phyloP scores from a whole-genome alignment of 306 rosid species.

The Cercis canadensis region DNA sequence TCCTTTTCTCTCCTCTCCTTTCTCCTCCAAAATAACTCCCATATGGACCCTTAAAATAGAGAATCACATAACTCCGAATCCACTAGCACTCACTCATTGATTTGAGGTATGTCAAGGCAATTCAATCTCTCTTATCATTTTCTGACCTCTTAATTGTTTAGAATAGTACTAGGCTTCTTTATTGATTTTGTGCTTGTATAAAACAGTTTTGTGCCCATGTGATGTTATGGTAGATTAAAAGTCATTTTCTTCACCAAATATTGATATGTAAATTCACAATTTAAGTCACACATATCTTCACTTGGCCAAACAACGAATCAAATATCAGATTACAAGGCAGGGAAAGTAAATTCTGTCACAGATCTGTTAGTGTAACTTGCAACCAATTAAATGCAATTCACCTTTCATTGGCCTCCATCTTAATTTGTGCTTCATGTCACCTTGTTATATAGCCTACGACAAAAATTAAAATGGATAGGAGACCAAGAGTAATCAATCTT shows the following conservation, averaged over 20 bases:
- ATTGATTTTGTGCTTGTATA: too few species aligned
- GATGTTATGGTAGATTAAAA: too few species aligned
- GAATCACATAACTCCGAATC: conserved; percentile 31
- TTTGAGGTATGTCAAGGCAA: conserved; percentile 37
- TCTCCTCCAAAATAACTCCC: too few species aligned
- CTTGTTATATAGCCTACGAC: not conserved
- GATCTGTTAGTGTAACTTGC: too few species aligned
- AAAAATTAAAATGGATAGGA: not conserved
- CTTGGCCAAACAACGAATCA: conserved; percentile 8
- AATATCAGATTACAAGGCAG: conserved; percentile 8
- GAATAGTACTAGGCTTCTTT: not conserved
- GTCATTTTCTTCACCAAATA: conserved; percentile 17
- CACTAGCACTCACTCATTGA: conserved; percentile 29
- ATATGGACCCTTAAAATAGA: not conserved
- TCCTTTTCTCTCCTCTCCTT: too few species aligned
- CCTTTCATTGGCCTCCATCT: too few species aligned
- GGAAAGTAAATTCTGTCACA: not conserved
- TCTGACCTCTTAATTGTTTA: conserved; percentile 20
- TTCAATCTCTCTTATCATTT: not conserved
- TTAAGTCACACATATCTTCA: conserved; percentile 2
- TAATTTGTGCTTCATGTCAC: not conserved
- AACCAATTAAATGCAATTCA: too few species aligned
- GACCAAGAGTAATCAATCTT: conserved; percentile 4
- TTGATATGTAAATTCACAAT: conserved; percentile 1
- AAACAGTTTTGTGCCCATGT: too few species aligned